phyloP scores from a whole-genome alignment of 345 rosid genomes.

The Salix purpurea region DNA sequence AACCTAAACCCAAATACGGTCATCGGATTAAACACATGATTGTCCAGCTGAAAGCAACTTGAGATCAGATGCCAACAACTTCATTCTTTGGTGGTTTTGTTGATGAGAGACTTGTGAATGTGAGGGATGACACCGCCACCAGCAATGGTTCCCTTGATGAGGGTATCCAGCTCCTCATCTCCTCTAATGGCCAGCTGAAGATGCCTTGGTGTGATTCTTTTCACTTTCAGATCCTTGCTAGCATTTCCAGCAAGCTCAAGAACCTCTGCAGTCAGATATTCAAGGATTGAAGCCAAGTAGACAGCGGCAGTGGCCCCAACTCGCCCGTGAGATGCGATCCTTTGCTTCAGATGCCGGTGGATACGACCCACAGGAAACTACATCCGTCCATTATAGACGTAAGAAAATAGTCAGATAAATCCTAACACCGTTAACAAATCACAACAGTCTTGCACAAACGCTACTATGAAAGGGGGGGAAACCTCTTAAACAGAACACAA shows the following conservation, averaged over 20 bases:
- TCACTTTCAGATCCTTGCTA: conserved; percentile 35
- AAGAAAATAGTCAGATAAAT: neutral
- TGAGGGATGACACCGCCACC: conserved; percentile 93
- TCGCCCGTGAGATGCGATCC: conserved; percentile 23
- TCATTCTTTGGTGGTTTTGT: conserved; percentile 70
- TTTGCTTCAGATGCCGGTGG: conserved; percentile 31
- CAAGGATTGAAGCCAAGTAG: conserved; percentile 32
- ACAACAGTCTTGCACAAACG: neutral
- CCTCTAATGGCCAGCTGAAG: conserved; percentile 59
- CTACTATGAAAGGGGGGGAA: neutral
- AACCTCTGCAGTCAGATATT: conserved; percentile 32
- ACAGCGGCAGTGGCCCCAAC: conserved; percentile 39
- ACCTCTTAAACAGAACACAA: neutral
- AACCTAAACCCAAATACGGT: conserved; percentile 12
- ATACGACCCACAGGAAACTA: conserved; percentile 36
- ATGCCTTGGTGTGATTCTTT: conserved; percentile 49
- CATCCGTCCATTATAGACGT: neutral
- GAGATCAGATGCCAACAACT: neutral
- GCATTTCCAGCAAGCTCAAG: conserved; percentile 37
- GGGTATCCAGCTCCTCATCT: conserved; percentile 56
- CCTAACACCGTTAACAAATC: neutral
- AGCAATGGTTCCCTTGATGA: conserved; percentile 38
- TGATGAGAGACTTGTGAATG: conserved; percentile 87
- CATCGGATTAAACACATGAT: neutral
- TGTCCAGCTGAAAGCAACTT: neutral